Evolutionary conservation across 2,329 filamentous ascomycete species (phyloP).

Genomic region (Colletotrichum salicis): DNA sequence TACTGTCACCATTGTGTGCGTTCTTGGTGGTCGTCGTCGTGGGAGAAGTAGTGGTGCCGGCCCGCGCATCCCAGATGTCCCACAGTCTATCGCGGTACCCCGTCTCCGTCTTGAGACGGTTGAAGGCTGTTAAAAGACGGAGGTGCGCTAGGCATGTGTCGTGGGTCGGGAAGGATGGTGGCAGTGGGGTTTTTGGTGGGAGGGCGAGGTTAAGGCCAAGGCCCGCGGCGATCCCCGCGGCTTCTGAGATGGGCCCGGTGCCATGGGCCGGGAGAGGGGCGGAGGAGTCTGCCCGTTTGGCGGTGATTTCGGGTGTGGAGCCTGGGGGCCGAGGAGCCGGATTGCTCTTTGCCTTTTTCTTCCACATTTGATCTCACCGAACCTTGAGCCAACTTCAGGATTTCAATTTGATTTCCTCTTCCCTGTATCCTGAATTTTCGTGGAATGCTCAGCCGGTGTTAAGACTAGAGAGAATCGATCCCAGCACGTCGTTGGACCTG

Average conservation of each 20-base stretch:
- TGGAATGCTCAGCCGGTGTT: too few relatives aligned
- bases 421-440: too few relatives aligned
- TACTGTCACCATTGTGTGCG: not conserved
- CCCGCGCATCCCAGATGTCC: constrained; percentile 60
- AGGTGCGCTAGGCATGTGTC: constrained; percentile 59
- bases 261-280: not conserved
- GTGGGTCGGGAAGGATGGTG: not conserved
- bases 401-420: too few relatives aligned
- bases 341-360: not conserved
- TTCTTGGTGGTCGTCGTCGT: not conserved
- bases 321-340: not conserved
- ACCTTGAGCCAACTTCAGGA: too few relatives aligned
- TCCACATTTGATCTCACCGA: not conserved
- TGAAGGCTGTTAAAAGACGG: constrained; percentile 72
- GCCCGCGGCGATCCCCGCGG: not conserved
- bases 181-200: not conserved
- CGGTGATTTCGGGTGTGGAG: not conserved
- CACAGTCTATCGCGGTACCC: constrained; percentile 71
- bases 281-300: not conserved
- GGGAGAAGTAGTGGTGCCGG: constrained; percentile 35
- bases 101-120: constrained; percentile 69
- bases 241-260: not conserved
- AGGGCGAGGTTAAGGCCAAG: not conserved
- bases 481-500: too few relatives aligned
- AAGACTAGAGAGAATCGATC: too few relatives aligned